Conservation (phyloP, 2,329 filamentous ascomycete species). For the Penicillium sp. region DNA sequence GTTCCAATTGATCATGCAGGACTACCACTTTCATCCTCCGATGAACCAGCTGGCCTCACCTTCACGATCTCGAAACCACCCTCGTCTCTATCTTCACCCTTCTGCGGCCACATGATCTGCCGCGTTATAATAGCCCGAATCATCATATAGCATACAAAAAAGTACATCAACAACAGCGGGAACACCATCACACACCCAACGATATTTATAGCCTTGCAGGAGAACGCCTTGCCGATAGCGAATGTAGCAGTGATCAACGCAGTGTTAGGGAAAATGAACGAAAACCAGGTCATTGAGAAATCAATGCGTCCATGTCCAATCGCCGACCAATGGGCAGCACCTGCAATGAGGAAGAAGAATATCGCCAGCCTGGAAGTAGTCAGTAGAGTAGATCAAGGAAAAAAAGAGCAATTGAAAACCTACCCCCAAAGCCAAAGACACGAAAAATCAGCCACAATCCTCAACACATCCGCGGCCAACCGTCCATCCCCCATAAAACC, state of each 20-base stretch:
- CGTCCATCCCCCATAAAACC: conserved; percentile 57
- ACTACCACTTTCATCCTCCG: neutral
- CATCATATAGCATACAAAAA: conserved; percentile 67
- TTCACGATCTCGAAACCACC: conserved; percentile 52
- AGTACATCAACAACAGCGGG: conserved; percentile 64
- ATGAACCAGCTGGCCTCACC: conserved; percentile 28
- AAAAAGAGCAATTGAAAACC: conserved; percentile 6
- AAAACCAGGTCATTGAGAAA: conserved; percentile 84
- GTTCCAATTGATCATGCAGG: neutral
- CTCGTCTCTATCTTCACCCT: conserved; percentile 62
- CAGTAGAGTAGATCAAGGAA: conserved; percentile 6
- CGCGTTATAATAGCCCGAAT: conserved; percentile 60
- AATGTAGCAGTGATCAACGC: conserved; percentile 70
- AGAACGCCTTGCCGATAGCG: conserved; percentile 62
- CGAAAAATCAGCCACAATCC: conserved; percentile 58
- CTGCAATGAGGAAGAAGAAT: conserved; percentile 78
- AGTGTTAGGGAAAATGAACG: conserved; percentile 77
- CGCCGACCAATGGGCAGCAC: conserved; percentile 71
- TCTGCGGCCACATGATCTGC: conserved; percentile 73
- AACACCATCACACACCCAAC: conserved; percentile 65
- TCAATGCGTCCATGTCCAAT: conserved; percentile 59
- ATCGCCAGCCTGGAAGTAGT: conserved; percentile 55
- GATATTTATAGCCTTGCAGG: conserved; percentile 58
- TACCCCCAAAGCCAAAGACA: conserved; percentile 75
- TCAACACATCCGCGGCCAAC: conserved; percentile 54